Evolutionary conservation across 441 rosid genomes (phyloP).

Genomic region (Populus trichocarpa): DNA sequence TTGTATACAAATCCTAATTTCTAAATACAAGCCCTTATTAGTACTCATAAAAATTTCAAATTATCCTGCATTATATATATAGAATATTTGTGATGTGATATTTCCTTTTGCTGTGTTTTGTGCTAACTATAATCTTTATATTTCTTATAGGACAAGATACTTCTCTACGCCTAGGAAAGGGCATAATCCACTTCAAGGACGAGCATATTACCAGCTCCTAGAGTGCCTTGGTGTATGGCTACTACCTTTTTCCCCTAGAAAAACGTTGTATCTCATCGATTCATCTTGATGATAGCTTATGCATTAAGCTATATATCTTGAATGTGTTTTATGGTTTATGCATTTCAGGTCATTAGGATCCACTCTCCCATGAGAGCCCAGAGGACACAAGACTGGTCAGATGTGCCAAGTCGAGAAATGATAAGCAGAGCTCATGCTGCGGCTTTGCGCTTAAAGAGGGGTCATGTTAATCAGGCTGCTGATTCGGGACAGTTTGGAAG

Average conservation of each 20-base stretch:
- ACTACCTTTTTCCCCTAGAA: conserved; percentile 9
- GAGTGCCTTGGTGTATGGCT: conserved; percentile 93
- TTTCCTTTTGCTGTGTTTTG: not conserved
- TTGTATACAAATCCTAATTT: no score
- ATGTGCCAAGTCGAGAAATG: conserved; percentile 76
- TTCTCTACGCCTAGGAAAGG: conserved; percentile 94
- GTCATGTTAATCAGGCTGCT: conserved; percentile 31
- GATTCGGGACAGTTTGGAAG: conserved; percentile 73
- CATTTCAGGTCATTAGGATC: conserved; percentile 77
- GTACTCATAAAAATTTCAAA: not conserved
- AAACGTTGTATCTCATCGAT: not conserved
- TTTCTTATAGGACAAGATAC: conserved; percentile 76
- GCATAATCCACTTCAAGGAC: conserved; percentile 97
- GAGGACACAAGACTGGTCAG: conserved; percentile 80
- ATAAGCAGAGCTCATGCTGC: conserved; percentile 73
- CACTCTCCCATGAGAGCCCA: conserved; percentile 92
- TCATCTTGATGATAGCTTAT: not conserved
- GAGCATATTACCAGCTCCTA: conserved; percentile 95
- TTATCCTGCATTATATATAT: no score
- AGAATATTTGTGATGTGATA: not conserved
- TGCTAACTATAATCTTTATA: conserved; percentile 1
- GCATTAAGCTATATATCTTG: not conserved
- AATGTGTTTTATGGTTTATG: conserved; percentile 19
- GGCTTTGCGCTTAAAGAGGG: conserved; percentile 69
- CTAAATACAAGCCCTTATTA: not conserved